Evolutionary conservation across 805 yeast species (phyloP).

Genomic region (Torulaspora maleeae): DNA sequence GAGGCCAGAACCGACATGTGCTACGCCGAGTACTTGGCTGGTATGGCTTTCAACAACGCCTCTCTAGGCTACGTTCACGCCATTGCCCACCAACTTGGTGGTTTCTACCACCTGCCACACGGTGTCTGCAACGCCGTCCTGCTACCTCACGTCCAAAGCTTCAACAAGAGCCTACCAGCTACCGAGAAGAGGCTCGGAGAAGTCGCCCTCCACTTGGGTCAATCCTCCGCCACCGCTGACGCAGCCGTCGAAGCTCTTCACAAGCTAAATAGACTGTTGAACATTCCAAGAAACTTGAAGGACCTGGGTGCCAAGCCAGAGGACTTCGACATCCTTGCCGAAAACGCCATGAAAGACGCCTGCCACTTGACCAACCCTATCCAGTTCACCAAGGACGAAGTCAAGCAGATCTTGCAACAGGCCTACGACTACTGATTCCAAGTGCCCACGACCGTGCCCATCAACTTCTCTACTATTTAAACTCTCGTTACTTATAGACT

Average conservation of each 20-base stretch:
- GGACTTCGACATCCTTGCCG: conserved; percentile 23
- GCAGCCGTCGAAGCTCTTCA: conserved; percentile 17
- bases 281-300: conserved; percentile 22
- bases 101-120: conserved; percentile 42
- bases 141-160: conserved; percentile 39
- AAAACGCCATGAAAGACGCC: conserved; percentile 25
- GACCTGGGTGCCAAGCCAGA: conserved; percentile 22
- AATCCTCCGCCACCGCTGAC: conserved; percentile 16
- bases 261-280: conserved; percentile 13
- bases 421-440: conserved; percentile 11
- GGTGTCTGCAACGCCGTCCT: conserved; percentile 44
- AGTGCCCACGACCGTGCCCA: background rate
- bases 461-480: background rate
- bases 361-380: conserved; percentile 24
- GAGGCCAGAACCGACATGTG: conserved; percentile 43
- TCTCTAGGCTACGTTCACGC: conserved; percentile 40
- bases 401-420: conserved; percentile 18
- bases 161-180: conserved; percentile 12
- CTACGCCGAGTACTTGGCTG: conserved; percentile 43
- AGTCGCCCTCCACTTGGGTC: conserved; percentile 22
- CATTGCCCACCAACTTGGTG: conserved; percentile 39
- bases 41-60: conserved; percentile 45
- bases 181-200: conserved; percentile 19
- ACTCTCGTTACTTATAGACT: background rate
- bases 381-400: conserved; percentile 24